A percentile compares a stretch with the other conserved stretches of the same genome.
Conservation (phyloP, 768 basidiomycete genomes). For the Leccinum boreale region DNA sequence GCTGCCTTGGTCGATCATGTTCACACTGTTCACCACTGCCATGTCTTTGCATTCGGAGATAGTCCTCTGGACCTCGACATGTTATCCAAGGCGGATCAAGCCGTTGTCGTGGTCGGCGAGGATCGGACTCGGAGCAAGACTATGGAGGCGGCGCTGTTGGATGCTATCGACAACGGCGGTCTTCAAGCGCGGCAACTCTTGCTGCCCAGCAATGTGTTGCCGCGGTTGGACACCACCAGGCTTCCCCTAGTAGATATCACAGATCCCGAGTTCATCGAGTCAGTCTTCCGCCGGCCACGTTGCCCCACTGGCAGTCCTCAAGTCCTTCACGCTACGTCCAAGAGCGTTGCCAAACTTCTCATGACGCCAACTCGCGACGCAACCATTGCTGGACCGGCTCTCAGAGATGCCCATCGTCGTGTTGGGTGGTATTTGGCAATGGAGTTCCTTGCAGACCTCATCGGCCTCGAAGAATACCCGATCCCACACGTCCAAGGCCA, state of each 20-base stretch:
- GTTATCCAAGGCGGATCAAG: slow-evolving; percentile 15
- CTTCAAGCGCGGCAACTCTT: slow-evolving; percentile 12
- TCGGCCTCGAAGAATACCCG: slow-evolving; percentile 13
- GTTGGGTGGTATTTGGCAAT: slow-evolving; percentile 16
- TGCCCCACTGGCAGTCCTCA: slow-evolving; percentile 8
- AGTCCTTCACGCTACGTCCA: slow-evolving; percentile 13
- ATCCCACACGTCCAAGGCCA: slow-evolving; percentile 15
- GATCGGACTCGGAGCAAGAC: slow-evolving; percentile 11
- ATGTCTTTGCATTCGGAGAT: slow-evolving; percentile 12
- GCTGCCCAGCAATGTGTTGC: slow-evolving; percentile 11
- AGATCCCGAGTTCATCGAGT: slow-evolving; percentile 11
- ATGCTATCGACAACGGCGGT: slow-evolving; percentile 11
- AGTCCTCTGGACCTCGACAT: slow-evolving; percentile 13
- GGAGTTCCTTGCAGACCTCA: slow-evolving; percentile 16
- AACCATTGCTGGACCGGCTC: slow-evolving; percentile 14
- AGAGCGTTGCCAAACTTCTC: slow-evolving; percentile 11
- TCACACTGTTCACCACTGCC: slow-evolving; percentile 10
- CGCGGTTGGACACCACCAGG: slow-evolving; percentile 13
- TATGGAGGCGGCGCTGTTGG: slow-evolving; percentile 11
- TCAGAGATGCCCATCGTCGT: slow-evolving; percentile 16
- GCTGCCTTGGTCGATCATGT: slow-evolving; percentile 14
- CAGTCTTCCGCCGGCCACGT: slow-evolving; percentile 12
- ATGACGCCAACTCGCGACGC: slow-evolving; percentile 13
- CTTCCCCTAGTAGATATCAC: slow-evolving; percentile 15
- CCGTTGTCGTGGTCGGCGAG: slow-evolving; percentile 12